A percentile compares a stretch with the other conserved stretches of the same genome.
phyloP scores from a whole-genome alignment of 2,329 filamentous ascomycete species.

The Trichophyton mentagrophytes region DNA sequence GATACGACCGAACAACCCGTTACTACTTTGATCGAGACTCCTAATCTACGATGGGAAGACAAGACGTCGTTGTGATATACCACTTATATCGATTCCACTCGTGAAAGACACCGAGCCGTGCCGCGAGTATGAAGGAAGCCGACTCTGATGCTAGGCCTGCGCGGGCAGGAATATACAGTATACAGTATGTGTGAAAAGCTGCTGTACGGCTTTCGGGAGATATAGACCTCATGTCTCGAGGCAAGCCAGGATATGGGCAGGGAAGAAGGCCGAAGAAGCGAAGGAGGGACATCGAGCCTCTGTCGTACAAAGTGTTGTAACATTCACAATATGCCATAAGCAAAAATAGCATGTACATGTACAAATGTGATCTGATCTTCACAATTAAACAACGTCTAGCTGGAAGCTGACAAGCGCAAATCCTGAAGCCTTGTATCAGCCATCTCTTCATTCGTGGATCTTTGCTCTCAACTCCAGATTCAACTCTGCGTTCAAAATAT shows the following conservation, averaged over 20 bases:
- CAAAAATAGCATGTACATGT: not conserved
- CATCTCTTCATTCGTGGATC: conserved; percentile 19
- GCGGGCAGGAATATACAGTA: not conserved
- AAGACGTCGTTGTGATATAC: not conserved
- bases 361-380: not conserved
- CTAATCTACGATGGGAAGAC: not conserved
- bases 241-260: too few species aligned
- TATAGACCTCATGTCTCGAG: not conserved
- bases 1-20: not conserved
- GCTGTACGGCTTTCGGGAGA: not conserved
- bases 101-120: not conserved
- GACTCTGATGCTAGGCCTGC: not conserved
- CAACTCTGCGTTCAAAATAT: conserved; percentile 64
- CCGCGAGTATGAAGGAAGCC: not conserved
- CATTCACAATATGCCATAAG: conserved; percentile 9
- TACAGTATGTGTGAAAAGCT: not conserved
- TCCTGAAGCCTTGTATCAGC: not conserved
- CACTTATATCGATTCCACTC: too few species aligned
- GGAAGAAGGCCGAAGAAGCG: not conserved
- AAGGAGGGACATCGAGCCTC: not conserved
- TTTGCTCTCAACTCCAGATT: conserved; percentile 46
- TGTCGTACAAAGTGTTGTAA: not conserved
- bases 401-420: not conserved
- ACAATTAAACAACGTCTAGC: not conserved
- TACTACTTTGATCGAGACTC: not conserved